phyloP scores from a whole-genome alignment of 2,329 filamentous ascomycete genomes.

The Trichoderma breve region DNA sequence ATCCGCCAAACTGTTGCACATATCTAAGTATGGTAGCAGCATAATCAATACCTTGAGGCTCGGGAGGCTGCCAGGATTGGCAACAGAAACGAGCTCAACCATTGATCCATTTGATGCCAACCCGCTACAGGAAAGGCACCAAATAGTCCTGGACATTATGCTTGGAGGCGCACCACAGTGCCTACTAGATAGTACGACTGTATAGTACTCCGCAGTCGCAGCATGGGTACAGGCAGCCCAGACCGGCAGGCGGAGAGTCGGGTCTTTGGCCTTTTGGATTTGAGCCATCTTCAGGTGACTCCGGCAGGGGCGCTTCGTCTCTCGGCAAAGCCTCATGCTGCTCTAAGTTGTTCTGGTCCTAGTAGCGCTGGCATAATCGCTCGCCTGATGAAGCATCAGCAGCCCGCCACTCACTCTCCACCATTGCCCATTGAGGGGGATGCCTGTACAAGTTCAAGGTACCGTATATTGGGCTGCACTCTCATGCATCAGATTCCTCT shows the following conservation, averaged over 20 bases:
- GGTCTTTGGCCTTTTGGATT: not conserved
- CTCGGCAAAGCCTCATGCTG: not conserved
- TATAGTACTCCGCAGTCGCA: not conserved
- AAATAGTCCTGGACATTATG: not conserved
- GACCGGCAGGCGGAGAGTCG: slow-evolving; percentile 2
- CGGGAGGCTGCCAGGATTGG: not conserved
- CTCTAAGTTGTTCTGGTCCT: not conserved
- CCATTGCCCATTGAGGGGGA: not conserved
- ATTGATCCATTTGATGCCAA: not conserved
- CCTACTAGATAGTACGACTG: not conserved
- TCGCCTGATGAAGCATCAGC: slow-evolving; percentile 13
- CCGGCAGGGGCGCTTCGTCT: slow-evolving; percentile 13
- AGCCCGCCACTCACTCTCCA: slow-evolving; percentile 9
- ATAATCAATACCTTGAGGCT: not conserved
- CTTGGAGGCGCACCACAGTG: not conserved
- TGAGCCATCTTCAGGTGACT: slow-evolving; percentile 21
- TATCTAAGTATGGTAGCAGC: not conserved
- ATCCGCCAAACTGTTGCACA: not conserved
- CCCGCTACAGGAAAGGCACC: not conserved
- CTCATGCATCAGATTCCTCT: not conserved
- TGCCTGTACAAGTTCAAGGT: not conserved
- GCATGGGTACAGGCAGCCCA: not conserved
- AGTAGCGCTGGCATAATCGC: not conserved
- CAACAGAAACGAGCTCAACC: not conserved
- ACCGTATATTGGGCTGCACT: not conserved